Percentiles rank a stretch among this genome's conserved stretches.
These are phyloP conservation scores for Boletus austroedulis DNA, from an alignment of 1,284 basidiomycete genomes.

Conservation along the genomic window DNA sequence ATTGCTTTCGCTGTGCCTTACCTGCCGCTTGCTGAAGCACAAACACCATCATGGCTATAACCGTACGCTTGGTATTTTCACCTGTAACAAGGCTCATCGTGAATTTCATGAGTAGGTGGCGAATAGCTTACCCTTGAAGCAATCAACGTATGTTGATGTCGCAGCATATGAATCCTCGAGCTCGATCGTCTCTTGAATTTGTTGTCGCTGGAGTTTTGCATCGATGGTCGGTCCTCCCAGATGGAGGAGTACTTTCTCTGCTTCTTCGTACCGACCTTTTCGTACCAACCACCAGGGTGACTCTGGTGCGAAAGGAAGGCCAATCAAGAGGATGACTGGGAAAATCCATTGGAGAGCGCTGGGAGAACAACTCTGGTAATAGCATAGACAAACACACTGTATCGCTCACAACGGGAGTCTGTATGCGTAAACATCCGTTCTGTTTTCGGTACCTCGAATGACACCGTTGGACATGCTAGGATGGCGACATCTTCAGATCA, in stretches of 20 bases:
- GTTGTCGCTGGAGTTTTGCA: conserved; percentile 17
- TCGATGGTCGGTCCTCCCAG: conserved; percentile 27
- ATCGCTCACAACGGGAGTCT: conserved; percentile 29
- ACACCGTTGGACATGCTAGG: conserved; percentile 30
- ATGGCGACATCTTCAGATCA: not conserved
- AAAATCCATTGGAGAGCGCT: conserved; percentile 35
- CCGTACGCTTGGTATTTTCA: conserved; percentile 27
- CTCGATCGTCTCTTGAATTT: conserved; percentile 32
- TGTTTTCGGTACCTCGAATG: conserved; percentile 23
- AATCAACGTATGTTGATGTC: conserved; percentile 26
- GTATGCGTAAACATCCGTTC: conserved; percentile 27
- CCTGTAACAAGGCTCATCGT: conserved; percentile 13
- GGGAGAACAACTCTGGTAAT: not conserved
- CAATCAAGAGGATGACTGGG: conserved; percentile 25
- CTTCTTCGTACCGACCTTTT: conserved; percentile 51
- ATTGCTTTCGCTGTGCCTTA: not conserved
- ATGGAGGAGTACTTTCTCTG: conserved; percentile 45
- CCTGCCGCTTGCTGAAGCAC: conserved; percentile 32
- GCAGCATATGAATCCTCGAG: conserved; percentile 29
- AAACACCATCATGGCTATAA: conserved; percentile 35
- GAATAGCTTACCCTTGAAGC: conserved; percentile 25
- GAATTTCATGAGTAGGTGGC: not conserved
- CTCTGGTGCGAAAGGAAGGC: conserved; percentile 49
- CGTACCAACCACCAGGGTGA: conserved; percentile 63
- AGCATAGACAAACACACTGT: not conserved